A percentile compares a stretch with the other conserved stretches of the same genome.
Evolutionary conservation across 176 grass and related monocot genomes (phyloP).

Genomic region (Cenchrus purpureus): DNA sequence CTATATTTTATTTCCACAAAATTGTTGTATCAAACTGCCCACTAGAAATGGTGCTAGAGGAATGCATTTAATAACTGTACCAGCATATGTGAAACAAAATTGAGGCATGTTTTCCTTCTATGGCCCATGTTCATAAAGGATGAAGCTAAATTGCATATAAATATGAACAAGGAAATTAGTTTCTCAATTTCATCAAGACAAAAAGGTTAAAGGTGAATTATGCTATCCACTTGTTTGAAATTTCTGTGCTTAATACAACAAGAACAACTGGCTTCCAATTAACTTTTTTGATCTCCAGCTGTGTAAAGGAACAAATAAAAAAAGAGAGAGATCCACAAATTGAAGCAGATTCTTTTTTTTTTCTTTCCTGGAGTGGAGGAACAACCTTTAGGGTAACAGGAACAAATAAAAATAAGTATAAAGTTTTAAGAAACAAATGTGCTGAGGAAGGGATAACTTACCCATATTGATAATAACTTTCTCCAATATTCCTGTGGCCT

Average conservation of each 20-base stretch:
- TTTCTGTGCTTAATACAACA: conserved; percentile 12
- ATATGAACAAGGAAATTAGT: neutral
- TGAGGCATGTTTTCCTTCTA: no score
- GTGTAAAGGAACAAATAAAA: neutral
- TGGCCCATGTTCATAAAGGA: neutral
- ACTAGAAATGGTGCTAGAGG: neutral
- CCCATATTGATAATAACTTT: neutral
- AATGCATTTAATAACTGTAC: neutral
- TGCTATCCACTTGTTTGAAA: conserved; percentile 19
- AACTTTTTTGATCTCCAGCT: neutral
- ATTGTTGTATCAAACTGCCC: neutral
- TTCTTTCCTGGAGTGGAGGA: neutral
- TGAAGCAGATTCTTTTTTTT: neutral
- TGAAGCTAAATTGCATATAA: neutral
- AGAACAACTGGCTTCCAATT: neutral
- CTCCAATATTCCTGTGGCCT: neutral
- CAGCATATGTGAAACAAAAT: no score
- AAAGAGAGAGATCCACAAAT: neutral
- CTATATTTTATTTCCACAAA: neutral
- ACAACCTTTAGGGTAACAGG: no score
- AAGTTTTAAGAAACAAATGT: neutral
- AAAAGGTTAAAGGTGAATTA: neutral
- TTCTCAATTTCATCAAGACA: neutral
- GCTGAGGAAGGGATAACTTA: neutral
- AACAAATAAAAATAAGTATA: no score